These are phyloP conservation scores for Paralagenidium karlingii DNA, from an alignment of 352 stramenopile genomes.

Conservation along the genomic window DNA sequence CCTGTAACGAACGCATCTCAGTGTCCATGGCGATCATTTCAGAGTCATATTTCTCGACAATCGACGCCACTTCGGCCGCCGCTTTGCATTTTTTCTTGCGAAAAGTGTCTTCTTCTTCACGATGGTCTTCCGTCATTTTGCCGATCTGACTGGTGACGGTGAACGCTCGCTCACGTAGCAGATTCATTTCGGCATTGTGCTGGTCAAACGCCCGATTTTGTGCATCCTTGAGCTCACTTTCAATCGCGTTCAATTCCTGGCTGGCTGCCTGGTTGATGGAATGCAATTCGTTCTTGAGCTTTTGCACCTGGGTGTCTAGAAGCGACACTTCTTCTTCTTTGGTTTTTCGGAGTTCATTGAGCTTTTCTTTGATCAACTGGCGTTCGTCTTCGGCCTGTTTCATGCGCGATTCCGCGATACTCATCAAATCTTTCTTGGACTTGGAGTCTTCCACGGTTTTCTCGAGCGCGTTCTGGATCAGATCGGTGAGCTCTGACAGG, in stretches of 20 bases:
- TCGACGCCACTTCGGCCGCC: constrained; percentile 42
- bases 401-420: constrained; percentile 57
- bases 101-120: constrained; percentile 64
- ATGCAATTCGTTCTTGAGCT: constrained; percentile 64
- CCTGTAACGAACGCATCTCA: constrained; percentile 32
- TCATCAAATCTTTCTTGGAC: constrained; percentile 71
- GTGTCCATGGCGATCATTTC: constrained; percentile 56
- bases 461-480: constrained; percentile 60
- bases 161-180: constrained; percentile 36
- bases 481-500: constrained; percentile 70
- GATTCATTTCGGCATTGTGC: constrained; percentile 70
- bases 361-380: constrained; percentile 54
- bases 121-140: constrained; percentile 73
- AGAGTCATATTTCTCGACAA: constrained; percentile 67
- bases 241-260: constrained; percentile 39
- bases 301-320: constrained; percentile 68
- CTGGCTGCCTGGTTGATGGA: constrained; percentile 44
- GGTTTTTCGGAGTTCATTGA: constrained; percentile 59
- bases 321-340: constrained; percentile 76
- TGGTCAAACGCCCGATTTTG: constrained; percentile 60
- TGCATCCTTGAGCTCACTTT: constrained; percentile 59
- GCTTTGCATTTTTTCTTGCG: constrained; percentile 78
- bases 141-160: constrained; percentile 33
- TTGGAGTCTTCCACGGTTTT: constrained; percentile 81
- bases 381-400: constrained; percentile 77